Base-by-base conservation (phyloP, 306 rosid genomes). In the Sicyos edulis region DNA sequence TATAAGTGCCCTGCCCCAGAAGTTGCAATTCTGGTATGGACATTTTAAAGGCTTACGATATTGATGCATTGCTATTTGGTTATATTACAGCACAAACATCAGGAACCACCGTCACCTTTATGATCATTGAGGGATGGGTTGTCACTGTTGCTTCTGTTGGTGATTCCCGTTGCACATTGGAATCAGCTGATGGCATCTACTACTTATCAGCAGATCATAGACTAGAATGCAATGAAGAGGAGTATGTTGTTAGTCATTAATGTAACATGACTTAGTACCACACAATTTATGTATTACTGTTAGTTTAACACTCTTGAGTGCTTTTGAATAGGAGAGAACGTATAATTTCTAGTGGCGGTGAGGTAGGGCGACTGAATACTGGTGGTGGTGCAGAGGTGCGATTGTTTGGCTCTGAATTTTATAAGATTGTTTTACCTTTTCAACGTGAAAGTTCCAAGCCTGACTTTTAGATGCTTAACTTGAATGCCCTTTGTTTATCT, bases 361-460 rank as follows among this genome's bases (percentile, higher is more conserved):
- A 95, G 84, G 99, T 95, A 71, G 99, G 96, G 71, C 92, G 99
- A 68, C 85, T 95, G 74, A 95, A 95, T 83, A 91, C 99, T 29
- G 99, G 99, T 68, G 97, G 99, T 72, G 99, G 99, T 62, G 91
- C 97, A 73, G 91, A 95, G 99, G 99, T 95, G 82, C 57, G 15
- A 74, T 78, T 49, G 58, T 40, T 37, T 77, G 11, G 17, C 59
- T 19, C 4, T 14, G 4, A 21, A 34, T 68, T 66, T 21, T 50
- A 68, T 49, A 7, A 68, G 73, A 42, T 50, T 13, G 42, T 49
- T 54, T 47, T 47, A 22, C 42, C 12, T 20, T 47, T 40, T 49
- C 56, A 47, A 47, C 10, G 24, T 22, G 3, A 13, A 14, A 40
- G 8, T 68, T 24, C 14, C 44, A 68, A 49, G 15, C 20, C 45